These are phyloP conservation scores for Lupinus albus DNA, from an alignment of 306 rosid species.

Conservation along the genomic window DNA sequence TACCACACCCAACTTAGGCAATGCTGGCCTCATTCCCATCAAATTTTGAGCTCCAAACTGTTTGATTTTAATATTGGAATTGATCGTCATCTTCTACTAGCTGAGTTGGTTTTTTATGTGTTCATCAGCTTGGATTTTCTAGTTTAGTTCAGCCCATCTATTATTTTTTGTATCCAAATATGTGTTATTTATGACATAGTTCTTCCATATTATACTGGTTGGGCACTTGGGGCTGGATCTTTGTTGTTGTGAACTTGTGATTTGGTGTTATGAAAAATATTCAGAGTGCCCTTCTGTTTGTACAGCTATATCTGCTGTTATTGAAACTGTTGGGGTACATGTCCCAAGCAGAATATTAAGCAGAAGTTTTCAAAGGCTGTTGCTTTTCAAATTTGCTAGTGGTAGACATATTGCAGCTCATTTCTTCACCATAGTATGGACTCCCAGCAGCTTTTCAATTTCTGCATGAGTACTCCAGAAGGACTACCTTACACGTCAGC, in stretches of 20 bases:
- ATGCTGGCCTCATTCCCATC: neutral
- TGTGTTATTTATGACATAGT: neutral
- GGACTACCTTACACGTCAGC: slow-evolving; percentile 54
- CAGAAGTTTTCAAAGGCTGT: slow-evolving; percentile 21
- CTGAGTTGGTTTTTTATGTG: neutral
- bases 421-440: slow-evolving; percentile 66
- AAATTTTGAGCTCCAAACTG: neutral
- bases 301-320: slow-evolving; percentile 43
- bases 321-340: slow-evolving; percentile 18
- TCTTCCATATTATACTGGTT: neutral
- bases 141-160: neutral
- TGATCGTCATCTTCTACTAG: neutral
- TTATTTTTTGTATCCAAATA: neutral
- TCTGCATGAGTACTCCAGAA: slow-evolving; percentile 47
- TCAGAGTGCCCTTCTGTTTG: slow-evolving; percentile 43
- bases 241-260: neutral
- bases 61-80: neutral
- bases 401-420: slow-evolving; percentile 29
- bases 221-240: slow-evolving; percentile 6
- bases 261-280: neutral
- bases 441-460: slow-evolving; percentile 54
- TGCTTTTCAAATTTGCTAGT: slow-evolving; percentile 16
- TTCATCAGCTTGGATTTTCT: slow-evolving; percentile 1
- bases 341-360: neutral
- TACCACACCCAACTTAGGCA: neutral